A percentile compares a stretch with the other conserved stretches of the same genome.
phyloP scores from a whole-genome alignment of 345 rosid genomes.

The Corymbia maculata region DNA sequence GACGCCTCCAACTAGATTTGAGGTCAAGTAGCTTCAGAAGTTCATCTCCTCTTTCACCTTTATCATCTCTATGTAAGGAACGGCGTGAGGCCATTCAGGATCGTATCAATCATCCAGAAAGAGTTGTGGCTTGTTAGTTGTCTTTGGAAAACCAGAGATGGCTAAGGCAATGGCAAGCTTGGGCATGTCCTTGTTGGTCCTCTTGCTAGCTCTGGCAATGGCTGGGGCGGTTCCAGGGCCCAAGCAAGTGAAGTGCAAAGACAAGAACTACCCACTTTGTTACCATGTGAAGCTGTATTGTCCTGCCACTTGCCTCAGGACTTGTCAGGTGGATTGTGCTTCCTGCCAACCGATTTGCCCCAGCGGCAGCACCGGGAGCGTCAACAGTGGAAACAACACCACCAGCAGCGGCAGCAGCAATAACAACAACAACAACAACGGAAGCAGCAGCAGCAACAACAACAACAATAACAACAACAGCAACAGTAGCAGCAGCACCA shows the following conservation, averaged over 20 bases:
- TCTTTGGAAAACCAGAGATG: neutral
- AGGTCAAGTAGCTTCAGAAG: neutral
- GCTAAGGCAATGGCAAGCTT: neutral
- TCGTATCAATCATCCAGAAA: constrained; percentile 1
- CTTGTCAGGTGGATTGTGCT: neutral
- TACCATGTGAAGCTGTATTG: neutral
- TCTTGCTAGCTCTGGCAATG: neutral
- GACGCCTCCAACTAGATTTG: neutral
- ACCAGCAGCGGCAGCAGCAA: too few species aligned
- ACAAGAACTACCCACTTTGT: neutral
- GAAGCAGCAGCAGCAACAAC: rapidly evolving
- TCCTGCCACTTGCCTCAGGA: neutral
- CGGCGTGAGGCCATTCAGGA: neutral
- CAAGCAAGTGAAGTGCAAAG: constrained; percentile 1
- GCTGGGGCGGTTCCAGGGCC: neutral
- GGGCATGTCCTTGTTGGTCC: neutral
- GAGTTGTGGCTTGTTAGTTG: neutral
- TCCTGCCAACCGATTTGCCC: neutral
- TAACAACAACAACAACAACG: too few species aligned
- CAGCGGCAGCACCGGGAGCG: neutral
- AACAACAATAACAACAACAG: rapidly evolving
- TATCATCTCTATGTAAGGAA: neutral
- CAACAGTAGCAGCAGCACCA: rapidly evolving
- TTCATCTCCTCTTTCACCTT: neutral
- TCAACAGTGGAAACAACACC: too few species aligned